Evolutionary conservation across 805 yeast species (phyloP), one percentile per base, ranked within the genome.

Genomic region (Starmerella stigmatis): DNA sequence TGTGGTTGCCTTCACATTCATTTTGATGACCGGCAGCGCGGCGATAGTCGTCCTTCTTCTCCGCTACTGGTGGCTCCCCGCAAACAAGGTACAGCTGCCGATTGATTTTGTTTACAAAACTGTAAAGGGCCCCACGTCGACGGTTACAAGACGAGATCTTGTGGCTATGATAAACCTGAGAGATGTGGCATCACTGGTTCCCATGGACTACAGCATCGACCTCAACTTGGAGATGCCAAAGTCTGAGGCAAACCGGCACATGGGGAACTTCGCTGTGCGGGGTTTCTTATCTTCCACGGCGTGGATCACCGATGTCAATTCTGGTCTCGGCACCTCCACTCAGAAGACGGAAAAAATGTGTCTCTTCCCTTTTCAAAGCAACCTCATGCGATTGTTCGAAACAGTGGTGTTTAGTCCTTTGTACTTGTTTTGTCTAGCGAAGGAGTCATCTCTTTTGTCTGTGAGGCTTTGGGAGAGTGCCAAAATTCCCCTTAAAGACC

Each of bases 51-150:
- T 34, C 19, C 19, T 34, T 6, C 1, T 16, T 23, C 17, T 34
- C 6, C 21, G 38, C 20, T 35, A 51, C 45, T 36, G 38, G 20
- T 25, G 28, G 15, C 30, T 51, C 9, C 54, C 54, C 2, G 22
- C 28, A 7, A 19, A 37, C 15, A 10, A 17, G 21, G 17, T 51
- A 5, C 2, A 26, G 15, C 9, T 44, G 3, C 44, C 47, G 1
- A 22, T 51, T 5, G 54, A 51, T 16, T 49, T 51, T 20, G 35
- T 51, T 4, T 7, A 34, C 13, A 46, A 49, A 26, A n/a, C n/a
- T 8, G 47, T 51, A 13, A 38, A 21, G 30, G 3, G 28, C 5
- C 32, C 39, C 6, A 22, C 22, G 5, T 17, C 22, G 4, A 2
- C 12, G 8, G 19, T 12, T 4, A 10, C 30, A 5, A 15, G 31